Evolutionary conservation across 2,329 filamentous ascomycete genomes (phyloP), one percentile per base, ranked within the genome.

Genomic region (Penicillium paneum): DNA sequence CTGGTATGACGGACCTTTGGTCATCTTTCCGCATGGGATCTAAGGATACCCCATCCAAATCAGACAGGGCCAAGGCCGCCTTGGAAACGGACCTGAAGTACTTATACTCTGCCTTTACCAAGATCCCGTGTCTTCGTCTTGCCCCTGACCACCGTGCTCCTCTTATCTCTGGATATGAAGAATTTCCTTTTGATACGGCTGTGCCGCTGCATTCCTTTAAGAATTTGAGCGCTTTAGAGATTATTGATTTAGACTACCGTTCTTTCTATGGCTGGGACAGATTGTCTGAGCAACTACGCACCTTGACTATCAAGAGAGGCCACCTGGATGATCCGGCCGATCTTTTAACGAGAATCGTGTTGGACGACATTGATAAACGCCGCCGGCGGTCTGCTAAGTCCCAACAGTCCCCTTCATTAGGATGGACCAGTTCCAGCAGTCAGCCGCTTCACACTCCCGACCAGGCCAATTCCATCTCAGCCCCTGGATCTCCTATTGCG

Each of bases 251-350:
- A 69, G 94, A 99, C 74, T 97, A 96, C 70, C 86, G 94, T 58
- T 92, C 96, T 65, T 97, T 97, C 76, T 96, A 91, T 74, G 94
- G 94, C 54, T 99, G 94, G 94, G 93, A 99, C 71, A 86, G 89
- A 55, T 77, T 97, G 52, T 89, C 94, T 8, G 94, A 99, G 69
- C 92, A 97, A 72, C 78, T 99, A 59, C 87, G 91, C 56, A 95
- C 91, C 58, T 79, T 99, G 60, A 94, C 90, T 2, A 79, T 99
- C 61, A 96, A 91, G 76, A 86, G 91, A 63, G 93, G 90, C 52
- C 86, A 87, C 59, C 81, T 99, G 41, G 91, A 97, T 60, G 92
- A 99, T 67, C 91, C 91, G 3, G 87, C 88, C 17, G 94, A 97
- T 69, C 83, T 99, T 36, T 79, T 97, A 44, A 90, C 94, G 60